Base-by-base conservation (phyloP, 805 yeast species). In the Starmerella riodocensis region DNA sequence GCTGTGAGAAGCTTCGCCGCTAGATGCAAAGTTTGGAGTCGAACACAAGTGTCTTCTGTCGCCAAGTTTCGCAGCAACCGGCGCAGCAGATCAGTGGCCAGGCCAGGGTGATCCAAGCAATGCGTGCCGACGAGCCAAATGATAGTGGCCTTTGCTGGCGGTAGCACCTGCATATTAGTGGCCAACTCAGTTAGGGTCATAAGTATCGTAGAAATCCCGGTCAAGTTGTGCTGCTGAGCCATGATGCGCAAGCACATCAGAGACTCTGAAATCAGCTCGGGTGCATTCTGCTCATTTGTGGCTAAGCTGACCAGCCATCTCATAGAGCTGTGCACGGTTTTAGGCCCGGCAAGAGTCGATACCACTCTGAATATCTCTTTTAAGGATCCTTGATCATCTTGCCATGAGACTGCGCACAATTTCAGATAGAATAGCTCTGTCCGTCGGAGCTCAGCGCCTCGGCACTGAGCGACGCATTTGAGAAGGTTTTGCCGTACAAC, bases 81-180 rank as follows among this genome's bases (percentile, higher is more conserved):
- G 38, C 95, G 66, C 40, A 84, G 61, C 2, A 83, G 70, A 54
- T 88, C 95, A 0, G 93, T 86, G 3, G 86, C 77, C 36, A 81
- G 59, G 21, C 59, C 57, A 13, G 67, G 27, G 64, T 65, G 22
- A 60, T 51, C 13, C 55, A 57, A 0, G 77, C 66, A 54, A 76
- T 48, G 78, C 53, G 91, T 96, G 4, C 97, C 95, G 37, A 88
- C 70, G 8, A 88, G 66, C 97, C 97, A 91, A 6, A 88, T 67
- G 9, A 86, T 76, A 34, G 88, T 79, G 1, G 93, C 84, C 48
- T 76, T 73, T 0, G 97, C 50, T 1, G 28, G 3, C 1, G 45
- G 39, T 12, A 32, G 27, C 21, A 40, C 14, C 24, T 23, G 21
- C 18, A 32, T 27, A 11, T 25, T 18, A 5, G 36, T 32, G 2